Percentiles rank a stretch among this genome's conserved stretches.
Evolutionary conservation across 1,284 basidiomycete genomes (phyloP).

Genomic region (Malassezia cuniculi): DNA sequence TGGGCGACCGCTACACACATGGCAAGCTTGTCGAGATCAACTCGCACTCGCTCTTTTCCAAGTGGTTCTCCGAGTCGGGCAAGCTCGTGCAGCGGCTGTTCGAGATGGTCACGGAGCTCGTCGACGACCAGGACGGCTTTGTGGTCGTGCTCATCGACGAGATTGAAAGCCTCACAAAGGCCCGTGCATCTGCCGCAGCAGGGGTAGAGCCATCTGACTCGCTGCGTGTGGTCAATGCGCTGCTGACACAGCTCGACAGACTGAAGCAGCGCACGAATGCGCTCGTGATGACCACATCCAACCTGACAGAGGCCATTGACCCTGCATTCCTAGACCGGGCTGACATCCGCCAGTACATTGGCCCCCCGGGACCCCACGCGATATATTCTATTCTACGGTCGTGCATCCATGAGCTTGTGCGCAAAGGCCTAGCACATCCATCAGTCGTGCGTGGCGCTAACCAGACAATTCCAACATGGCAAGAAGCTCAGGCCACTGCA

Average conservation of each 20-base stretch:
- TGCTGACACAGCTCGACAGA: constrained; percentile 92
- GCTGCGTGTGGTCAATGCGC: constrained; percentile 88
- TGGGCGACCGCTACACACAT: constrained; percentile 71
- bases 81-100: constrained; percentile 94
- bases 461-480: neutral
- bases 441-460: neutral
- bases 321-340: constrained; percentile 90
- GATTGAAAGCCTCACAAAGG: constrained; percentile 87
- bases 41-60: constrained; percentile 43
- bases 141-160: constrained; percentile 94
- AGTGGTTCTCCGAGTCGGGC: constrained; percentile 81
- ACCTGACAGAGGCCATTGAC: constrained; percentile 86
- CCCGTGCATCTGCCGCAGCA: constrained; percentile 79
- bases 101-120: constrained; percentile 69
- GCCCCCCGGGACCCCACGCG: constrained; percentile 73
- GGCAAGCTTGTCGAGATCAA: constrained; percentile 90
- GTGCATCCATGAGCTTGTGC: constrained; percentile 67
- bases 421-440: constrained; percentile 56
- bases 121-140: constrained; percentile 76
- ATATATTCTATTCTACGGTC: constrained; percentile 84
- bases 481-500: neutral
- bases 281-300: constrained; percentile 90
- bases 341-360: constrained; percentile 89
- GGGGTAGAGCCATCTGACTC: constrained; percentile 92
- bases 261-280: constrained; percentile 84